Base-by-base conservation (phyloP, 1,284 basidiomycete species). In the Acaromyces ingoldii region DNA sequence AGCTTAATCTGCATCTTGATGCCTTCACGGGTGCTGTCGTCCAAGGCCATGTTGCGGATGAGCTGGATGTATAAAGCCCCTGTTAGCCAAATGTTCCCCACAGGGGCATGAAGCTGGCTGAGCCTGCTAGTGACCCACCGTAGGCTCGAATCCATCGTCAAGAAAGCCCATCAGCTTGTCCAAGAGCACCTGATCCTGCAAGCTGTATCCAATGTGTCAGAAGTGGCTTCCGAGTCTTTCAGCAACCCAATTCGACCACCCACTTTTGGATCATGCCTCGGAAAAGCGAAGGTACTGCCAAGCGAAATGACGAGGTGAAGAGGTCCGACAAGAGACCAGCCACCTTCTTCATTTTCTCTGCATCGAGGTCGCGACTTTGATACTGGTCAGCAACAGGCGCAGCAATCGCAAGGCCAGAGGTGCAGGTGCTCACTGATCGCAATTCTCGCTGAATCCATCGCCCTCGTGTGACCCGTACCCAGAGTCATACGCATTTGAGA, bases 141-240 rank as follows among this genome's bases (percentile, higher is more conserved):
- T 26, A 7, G 38, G 25, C 10, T 37, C 21, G 34, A 53, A 39
- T 15, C 52, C 55, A 30, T 49, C 33, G 7, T 61, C 59, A 31
- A 59, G 42, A 33, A 60, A 56, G 10, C 19, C 24, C 31, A 55
- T 47, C n/a, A 62, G 28, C 33, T 49, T 47, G 21, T 58, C 58
- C 25, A 40, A 33, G 10, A 56, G 37, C 3, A 62, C 49, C 19
- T 48, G 41, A 34, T 55, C 53, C 38, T 62, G 52, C 11, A 62
- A 15, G 31, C 21, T 41, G 81, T 85, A 60, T 79, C 72, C 65
- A 64, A 80, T 43, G 83, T 82, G 64, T 77, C 77, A 49, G 82
- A 81, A 59, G 80, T 86, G 42, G 84, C 84, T 1, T 80, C 82
- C 25, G 83, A 83, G 5, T 78, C 78, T 15, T 79, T 87, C 58